Conservation (phyloP, 192 early-diverging fungal species). For the Rhizophagus clarus region DNA sequence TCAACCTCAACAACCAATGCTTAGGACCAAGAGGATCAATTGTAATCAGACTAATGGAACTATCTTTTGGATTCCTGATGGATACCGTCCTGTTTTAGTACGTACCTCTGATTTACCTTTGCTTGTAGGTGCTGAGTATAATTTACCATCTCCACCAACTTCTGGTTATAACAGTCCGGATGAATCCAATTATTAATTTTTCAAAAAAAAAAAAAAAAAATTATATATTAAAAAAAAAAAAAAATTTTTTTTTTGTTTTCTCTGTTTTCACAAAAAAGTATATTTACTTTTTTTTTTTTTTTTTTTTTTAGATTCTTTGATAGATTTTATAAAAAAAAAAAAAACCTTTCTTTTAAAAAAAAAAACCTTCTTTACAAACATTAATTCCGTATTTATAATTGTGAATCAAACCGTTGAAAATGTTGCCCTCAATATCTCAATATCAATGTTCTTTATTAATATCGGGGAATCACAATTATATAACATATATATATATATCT, state of each 20-base stretch:
- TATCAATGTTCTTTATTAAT: too few species aligned
- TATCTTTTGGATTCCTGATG: constrained; percentile 23
- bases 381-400: background rate
- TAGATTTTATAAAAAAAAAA: too few species aligned
- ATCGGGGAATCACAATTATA: background rate
- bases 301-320: background rate
- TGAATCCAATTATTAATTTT: constrained; percentile 1
- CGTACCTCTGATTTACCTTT: constrained; percentile 17
- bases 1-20: background rate
- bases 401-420: background rate
- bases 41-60: background rate
- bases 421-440: too few species aligned
- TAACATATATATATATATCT: background rate
- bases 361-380: background rate
- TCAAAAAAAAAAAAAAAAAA: background rate
- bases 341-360: background rate
- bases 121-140: constrained; percentile 19
- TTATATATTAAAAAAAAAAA: too few species aligned
- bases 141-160: background rate
- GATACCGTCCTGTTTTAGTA: constrained; percentile 16
- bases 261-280: too few species aligned
- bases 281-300: background rate
- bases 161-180: background rate
- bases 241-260: too few species aligned
- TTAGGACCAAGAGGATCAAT: constrained; percentile 9